These are phyloP conservation scores for Ilex aquifolium DNA, from an alignment of 257 asterid species.

Conservation along the genomic window DNA sequence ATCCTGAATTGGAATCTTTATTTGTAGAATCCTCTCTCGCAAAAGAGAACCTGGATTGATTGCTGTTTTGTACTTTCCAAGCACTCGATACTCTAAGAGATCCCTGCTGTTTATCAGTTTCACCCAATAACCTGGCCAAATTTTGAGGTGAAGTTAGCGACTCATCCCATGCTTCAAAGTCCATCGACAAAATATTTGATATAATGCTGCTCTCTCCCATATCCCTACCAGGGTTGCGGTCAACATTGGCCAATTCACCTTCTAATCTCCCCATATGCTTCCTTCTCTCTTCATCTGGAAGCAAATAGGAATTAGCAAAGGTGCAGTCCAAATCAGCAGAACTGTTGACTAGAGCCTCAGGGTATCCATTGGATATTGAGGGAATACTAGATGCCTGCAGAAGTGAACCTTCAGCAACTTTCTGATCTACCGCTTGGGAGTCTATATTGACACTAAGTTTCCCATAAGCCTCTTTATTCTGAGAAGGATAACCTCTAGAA, in stretches of 20 bases:
- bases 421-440: conserved; percentile 43
- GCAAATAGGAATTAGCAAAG: conserved; percentile 30
- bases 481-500: conserved; percentile 33
- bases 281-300: conserved; percentile 31
- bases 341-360: conserved; percentile 27
- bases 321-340: conserved; percentile 28
- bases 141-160: conserved; percentile 68
- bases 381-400: conserved; percentile 41
- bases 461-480: conserved; percentile 24
- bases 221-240: conserved; percentile 22
- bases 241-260: conserved; percentile 30
- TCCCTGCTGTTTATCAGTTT: conserved; percentile 43
- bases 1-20: conserved; percentile 35
- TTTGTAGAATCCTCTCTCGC: conserved; percentile 66
- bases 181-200: conserved; percentile 79
- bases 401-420: conserved; percentile 23
- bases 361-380: conserved; percentile 28
- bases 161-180: conserved; percentile 74
- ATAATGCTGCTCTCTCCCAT: conserved; percentile 84
- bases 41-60: conserved; percentile 88
- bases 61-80: conserved; percentile 55
- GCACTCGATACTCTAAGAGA: conserved; percentile 52
- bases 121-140: conserved; percentile 56
- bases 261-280: conserved; percentile 42
- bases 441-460: conserved; percentile 27